phyloP scores from a whole-genome alignment of 2,329 filamentous ascomycete species.

The Sclerotinia spermophila region DNA sequence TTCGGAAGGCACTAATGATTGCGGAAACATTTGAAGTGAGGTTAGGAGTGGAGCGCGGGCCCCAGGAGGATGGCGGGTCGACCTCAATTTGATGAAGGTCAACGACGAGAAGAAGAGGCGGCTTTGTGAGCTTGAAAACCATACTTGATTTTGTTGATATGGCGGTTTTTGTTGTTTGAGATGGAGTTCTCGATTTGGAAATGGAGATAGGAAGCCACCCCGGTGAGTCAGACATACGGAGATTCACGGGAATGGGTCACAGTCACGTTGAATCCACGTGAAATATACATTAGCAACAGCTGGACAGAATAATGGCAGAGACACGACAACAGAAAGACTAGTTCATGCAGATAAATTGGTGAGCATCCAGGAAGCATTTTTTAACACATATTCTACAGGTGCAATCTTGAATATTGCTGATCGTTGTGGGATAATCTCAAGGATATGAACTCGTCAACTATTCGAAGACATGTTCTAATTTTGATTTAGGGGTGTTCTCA shows the following conservation, averaged over 20 bases:
- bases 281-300: background rate
- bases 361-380: background rate
- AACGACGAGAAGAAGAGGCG: conserved; percentile 27
- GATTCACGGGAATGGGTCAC: background rate
- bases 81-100: conserved; percentile 30
- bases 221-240: background rate
- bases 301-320: background rate
- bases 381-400: background rate
- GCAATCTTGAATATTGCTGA: background rate
- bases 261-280: background rate
- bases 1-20: conserved; percentile 26
- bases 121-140: background rate
- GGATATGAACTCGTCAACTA: too few species aligned
- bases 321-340: background rate
- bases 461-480: background rate
- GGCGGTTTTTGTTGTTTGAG: background rate
- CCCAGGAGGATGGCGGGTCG: conserved; percentile 22
- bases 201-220: background rate
- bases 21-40: conserved; percentile 22
- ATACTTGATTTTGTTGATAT: background rate
- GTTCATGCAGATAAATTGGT: background rate
- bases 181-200: too few species aligned
- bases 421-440: background rate
- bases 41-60: conserved; percentile 28
- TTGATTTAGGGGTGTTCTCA: background rate